Base-by-base conservation (phyloP, 2,329 filamentous ascomycete genomes). In the Fusarium sp. region DNA sequence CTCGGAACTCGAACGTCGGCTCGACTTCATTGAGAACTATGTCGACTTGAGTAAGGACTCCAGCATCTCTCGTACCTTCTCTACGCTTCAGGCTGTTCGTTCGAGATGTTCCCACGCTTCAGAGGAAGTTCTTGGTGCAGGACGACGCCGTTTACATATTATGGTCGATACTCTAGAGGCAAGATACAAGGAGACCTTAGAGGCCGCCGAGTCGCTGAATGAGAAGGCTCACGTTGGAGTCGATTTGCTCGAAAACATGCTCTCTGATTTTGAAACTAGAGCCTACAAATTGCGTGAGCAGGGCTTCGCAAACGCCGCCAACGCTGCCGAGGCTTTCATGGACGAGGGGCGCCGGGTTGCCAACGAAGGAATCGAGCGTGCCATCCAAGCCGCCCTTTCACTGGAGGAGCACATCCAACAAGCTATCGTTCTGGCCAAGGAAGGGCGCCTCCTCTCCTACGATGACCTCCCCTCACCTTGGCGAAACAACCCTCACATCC, bases 401-500 rank as follows among this genome's bases (percentile, higher is more conserved):
- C 85, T 99, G 31, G 93, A 97, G 76, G 92, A 96, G 72, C 94
- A 93, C 72, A 92, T 99, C 44, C 92, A 95, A 76, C 87, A 89
- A 60, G 95, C 96, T 18, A 90, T 97, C 62, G 77, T 85, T 25
- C 87, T 91, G 63, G 94, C 95, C 33, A 89, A 92, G 74, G 91
- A 97, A 79, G 88, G 94, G 55, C 94, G 95, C 52, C 87, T 98
- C 19, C 92, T 99, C 74, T 88, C 89, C 69, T 99, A 98, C 83
- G 91, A 97, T 51, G 94, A 98, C 78, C 87, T 99, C 10, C 96
- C 96, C 4, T 86, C 92, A 41, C 96, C 96, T 1, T 99, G 96
- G 96, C 89, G 93, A 68, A 92, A 97, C 78, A 99, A 99, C 82
- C 94, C 95, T 4, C 94, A 99, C 82, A 98, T 99, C 79, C 86